These are phyloP conservation scores for Spathaspora sp. DNA, from an alignment of 805 yeast species.

Conservation along the genomic window DNA sequence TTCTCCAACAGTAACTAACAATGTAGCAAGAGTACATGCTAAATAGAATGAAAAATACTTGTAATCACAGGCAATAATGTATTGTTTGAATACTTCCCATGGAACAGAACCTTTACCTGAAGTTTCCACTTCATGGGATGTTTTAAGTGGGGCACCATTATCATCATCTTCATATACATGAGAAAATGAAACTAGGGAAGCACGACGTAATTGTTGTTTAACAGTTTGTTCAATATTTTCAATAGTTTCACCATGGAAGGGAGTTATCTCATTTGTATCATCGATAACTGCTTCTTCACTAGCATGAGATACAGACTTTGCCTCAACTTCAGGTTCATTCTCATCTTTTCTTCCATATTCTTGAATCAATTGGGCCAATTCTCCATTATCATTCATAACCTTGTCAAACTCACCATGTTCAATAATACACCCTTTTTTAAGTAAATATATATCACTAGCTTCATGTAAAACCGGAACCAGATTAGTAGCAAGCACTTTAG, in stretches of 20 bases:
- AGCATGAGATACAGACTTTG: not conserved
- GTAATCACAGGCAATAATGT: constrained; percentile 31
- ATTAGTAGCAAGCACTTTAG: constrained; percentile 37
- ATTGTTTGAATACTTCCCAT: constrained; percentile 23
- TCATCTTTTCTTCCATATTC: constrained; percentile 26
- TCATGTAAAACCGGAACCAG: constrained; percentile 32
- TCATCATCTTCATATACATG: constrained; percentile 31
- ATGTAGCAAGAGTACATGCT: constrained; percentile 16
- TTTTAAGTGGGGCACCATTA: constrained; percentile 13
- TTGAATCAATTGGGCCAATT: constrained; percentile 27
- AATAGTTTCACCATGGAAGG: constrained; percentile 6
- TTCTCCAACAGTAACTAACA: constrained; percentile 18
- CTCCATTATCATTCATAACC: constrained; percentile 37
- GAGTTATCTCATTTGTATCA: constrained; percentile 10
- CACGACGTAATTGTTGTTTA: constrained; percentile 15
- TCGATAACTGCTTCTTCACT: constrained; percentile 15
- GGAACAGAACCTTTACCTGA: constrained; percentile 26
- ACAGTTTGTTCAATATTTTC: constrained; percentile 9
- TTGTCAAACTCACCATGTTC: constrained; percentile 48
- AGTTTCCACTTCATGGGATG: constrained; percentile 25
- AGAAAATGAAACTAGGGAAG: constrained; percentile 31
- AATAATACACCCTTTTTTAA: constrained; percentile 24
- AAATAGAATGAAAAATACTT: constrained; percentile 21
- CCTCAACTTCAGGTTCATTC: constrained; percentile 5
- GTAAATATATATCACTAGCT: constrained; percentile 30